Base-by-base conservation (phyloP, 179 eudicot genomes). In the Sideroxylon spinosum region DNA sequence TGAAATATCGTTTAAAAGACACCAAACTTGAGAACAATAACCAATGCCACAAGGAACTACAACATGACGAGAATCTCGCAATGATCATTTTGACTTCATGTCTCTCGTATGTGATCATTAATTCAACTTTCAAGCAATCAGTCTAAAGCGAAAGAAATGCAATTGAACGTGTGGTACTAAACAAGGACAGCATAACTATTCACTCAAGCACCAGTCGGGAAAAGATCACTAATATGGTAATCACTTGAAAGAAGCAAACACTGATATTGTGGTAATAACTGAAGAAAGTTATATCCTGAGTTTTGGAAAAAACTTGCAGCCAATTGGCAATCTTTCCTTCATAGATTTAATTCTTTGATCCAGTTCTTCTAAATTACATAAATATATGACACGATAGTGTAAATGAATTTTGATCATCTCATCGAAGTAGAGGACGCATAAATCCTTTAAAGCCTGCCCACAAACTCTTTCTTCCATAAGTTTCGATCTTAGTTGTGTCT, bases 331-430 rank as follows among this genome's bases (percentile, higher is more conserved):
- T 14, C 57, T 61, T 23, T 46, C 78, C 37, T 29, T 1, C 37
- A 1, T 29, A 29, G 37, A 29, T 29, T 29, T 29, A 29, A 29
- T 29, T 1, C 37, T 29, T 59, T 23, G 9, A 59, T 59, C 52
- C 53, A 74, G 29, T 17, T n/a, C 50, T 29, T 73, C 76, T 26
- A 57, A n/a, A n/a, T n/a, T n/a, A n/a, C n/a, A n/a, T n/a, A n/a
- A n/a, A n/a, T n/a, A n/a, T n/a, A n/a, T n/a, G n/a, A n/a, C n/a
- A n/a, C n/a, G n/a, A n/a, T n/a, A n/a, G n/a, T n/a, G 44, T 20
- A 61, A 16, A 61, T 6, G 9, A 64, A 46, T 16, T 0, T 44
- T 20, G 68, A 61, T 22, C 68, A 60, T 61, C 67, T 75, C 62
- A 4, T 75, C 57, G 46, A 22, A 4, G 17, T 16, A 2, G 14